Evolutionary conservation across 2,329 filamentous ascomycete species (phyloP).

Genomic region (Metarhizium guizhouense): DNA sequence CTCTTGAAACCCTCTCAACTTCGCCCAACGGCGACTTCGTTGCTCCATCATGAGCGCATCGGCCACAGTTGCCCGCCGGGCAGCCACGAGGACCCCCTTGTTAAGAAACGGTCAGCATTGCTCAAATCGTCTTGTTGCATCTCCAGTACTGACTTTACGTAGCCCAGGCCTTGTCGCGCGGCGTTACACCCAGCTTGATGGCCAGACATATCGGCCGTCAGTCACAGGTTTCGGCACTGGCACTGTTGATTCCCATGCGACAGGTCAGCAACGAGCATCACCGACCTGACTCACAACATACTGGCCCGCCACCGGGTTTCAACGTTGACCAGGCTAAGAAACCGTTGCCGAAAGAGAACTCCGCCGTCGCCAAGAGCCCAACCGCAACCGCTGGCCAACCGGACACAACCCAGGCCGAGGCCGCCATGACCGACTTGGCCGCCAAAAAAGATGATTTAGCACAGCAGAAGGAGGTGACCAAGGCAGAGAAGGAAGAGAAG

Average conservation of each 20-base stretch:
- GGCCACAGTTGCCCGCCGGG: slow-evolving; percentile 45
- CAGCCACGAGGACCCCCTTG: slow-evolving; percentile 43
- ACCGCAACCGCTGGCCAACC: slow-evolving; percentile 20
- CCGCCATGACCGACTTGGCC: slow-evolving; percentile 50
- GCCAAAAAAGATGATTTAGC: slow-evolving; percentile 52
- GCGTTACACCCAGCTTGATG: slow-evolving; percentile 37
- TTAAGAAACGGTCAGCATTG: slow-evolving; percentile 34
- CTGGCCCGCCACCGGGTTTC: slow-evolving; percentile 78
- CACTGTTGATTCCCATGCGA: slow-evolving; percentile 48
- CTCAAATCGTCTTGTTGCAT: slow-evolving; percentile 1
- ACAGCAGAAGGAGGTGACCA: slow-evolving; percentile 48
- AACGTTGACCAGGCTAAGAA: slow-evolving; percentile 86
- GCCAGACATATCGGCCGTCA: slow-evolving; percentile 37
- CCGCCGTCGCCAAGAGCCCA: slow-evolving; percentile 19
- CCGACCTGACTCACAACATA: slow-evolving; percentile 37
- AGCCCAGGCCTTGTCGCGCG: slow-evolving; percentile 39
- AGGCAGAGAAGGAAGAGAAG: slow-evolving; percentile 60
- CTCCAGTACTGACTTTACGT: slow-evolving; percentile 7
- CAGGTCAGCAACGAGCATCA: slow-evolving; percentile 51
- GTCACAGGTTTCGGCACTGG: slow-evolving; percentile 40
- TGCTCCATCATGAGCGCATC: slow-evolving; percentile 44
- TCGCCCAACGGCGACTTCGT: not conserved
- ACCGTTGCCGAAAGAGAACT: slow-evolving; percentile 54
- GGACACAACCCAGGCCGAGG: slow-evolving; percentile 30
- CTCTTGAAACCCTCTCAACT: not conserved